Base-by-base conservation (phyloP, 2,329 filamentous ascomycete genomes). In the Fusarium oligoseptatum region DNA sequence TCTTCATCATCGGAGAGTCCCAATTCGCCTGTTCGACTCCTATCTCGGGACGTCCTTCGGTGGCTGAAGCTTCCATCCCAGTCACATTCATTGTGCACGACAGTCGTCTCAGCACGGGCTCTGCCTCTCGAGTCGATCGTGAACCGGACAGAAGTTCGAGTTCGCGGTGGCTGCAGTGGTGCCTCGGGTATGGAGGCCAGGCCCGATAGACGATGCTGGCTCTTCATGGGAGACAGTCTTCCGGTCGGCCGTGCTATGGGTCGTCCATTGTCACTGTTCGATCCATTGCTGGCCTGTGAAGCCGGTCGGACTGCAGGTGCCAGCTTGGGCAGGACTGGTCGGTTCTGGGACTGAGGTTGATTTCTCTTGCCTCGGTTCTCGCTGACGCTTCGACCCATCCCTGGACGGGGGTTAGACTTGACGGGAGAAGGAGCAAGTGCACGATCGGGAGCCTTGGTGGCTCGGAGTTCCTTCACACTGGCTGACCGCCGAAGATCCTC, bases 101-200 rank as follows among this genome's bases (percentile, higher is more conserved):
- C 80, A 1, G 87, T 87, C 1, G 87, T 88, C 72, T 90, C 88
- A 10, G 89, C 88, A 36, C 87, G 85, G 15, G 89, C 89, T 65
- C 89, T 86, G 24, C 91, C 91, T 63, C 87, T 87, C n/a, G 88
- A 85, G 76, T 92, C 90, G 70, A 92, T 91, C 17, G 87, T 90
- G 71, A 92, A 91, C 75, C 88, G 90, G 8, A 92, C 89, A 48
- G 90, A 88, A 1, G 89, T 87, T 45, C 88, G 85, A 41, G 86
- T 85, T 60, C 85, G 83, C 1, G 86, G 82, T 2, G 83, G 82
- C 2, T 83, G 82, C 3, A 83, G 79, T 22, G 80, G 72, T 12
- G 85, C 81, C 77, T 92, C 91, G 0, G 90, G 89, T 34, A 92
- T 92, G 1, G 90, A 90, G 1, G 85, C 86, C 14, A 91, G 81